Evolutionary conservation across 371 early-diverging fungal species (phyloP).

Genomic region (Syncephalis fuscata): DNA sequence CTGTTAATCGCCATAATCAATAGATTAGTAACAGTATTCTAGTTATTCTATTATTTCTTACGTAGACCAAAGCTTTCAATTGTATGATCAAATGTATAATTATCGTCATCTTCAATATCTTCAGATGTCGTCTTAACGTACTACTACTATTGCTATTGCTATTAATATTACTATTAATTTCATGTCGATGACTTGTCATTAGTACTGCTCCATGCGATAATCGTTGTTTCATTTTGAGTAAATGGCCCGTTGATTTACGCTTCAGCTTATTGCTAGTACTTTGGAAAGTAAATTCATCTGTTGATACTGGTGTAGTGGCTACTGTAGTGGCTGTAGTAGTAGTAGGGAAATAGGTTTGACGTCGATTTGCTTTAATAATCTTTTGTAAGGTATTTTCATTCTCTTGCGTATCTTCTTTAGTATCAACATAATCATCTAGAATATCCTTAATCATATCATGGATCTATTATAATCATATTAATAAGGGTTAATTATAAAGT

Average conservation of each 20-base stretch:
- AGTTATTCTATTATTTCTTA: neutral
- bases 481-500: no score
- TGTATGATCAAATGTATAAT: no score
- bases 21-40: neutral
- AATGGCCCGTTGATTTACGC: neutral
- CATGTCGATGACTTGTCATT: neutral
- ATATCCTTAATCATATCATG: constrained; percentile 4
- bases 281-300: no score
- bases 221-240: neutral
- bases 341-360: neutral
- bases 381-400: neutral
- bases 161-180: neutral
- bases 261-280: neutral
- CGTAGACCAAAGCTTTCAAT: neutral
- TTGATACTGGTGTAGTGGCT: neutral
- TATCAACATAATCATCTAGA: neutral
- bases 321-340: neutral
- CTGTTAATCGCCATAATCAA: neutral
- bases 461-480: constrained; percentile 6
- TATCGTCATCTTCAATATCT: no score
- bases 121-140: no score
- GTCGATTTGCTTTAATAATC: neutral
- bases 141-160: no score
- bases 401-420: neutral
- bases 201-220: neutral